Evolutionary conservation across 176 grass and related monocot genomes (phyloP).

Genomic region (Musa itinerans): DNA sequence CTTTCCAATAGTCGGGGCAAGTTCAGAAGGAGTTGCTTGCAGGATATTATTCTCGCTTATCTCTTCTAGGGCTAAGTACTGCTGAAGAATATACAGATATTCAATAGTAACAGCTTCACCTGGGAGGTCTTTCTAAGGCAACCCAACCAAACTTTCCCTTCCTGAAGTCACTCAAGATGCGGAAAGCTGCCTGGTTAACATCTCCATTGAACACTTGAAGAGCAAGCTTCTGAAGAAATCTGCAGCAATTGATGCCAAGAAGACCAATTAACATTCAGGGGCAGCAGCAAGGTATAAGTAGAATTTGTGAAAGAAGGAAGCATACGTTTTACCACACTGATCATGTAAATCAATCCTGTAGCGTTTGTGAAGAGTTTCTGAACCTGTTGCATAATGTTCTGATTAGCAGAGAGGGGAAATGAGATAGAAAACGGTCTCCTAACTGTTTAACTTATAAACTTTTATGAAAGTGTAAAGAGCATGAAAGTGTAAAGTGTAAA

Average conservation of each 20-base stretch:
- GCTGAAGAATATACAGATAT: background rate
- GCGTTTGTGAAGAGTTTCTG: conserved; percentile 47
- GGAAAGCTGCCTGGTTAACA: conserved; percentile 64
- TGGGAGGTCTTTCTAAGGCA: conserved; percentile 78
- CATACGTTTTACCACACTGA: conserved; percentile 67
- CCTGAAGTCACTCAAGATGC: conserved; percentile 72
- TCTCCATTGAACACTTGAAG: conserved; percentile 79
- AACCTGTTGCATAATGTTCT: conserved; percentile 37
- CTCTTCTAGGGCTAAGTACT: background rate
- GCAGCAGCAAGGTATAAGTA: conserved; percentile 11
- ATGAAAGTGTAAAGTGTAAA: conserved; percentile 10
- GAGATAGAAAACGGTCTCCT: background rate
- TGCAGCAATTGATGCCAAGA: conserved; percentile 31
- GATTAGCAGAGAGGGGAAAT: background rate
- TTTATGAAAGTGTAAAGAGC: conserved; percentile 5
- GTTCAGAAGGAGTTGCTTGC: background rate
- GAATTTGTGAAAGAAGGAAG: conserved; percentile 13
- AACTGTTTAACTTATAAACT: background rate
- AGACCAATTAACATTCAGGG: conserved; percentile 6
- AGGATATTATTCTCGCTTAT: background rate
- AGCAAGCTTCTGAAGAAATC: conserved; percentile 76
- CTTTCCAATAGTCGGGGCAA: background rate
- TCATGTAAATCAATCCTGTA: conserved; percentile 70
- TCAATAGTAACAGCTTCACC: conserved; percentile 21
- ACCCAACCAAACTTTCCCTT: conserved; percentile 91